Base-by-base conservation (phyloP, 2,329 filamentous ascomycete genomes). In the Sporothrix inflata region DNA sequence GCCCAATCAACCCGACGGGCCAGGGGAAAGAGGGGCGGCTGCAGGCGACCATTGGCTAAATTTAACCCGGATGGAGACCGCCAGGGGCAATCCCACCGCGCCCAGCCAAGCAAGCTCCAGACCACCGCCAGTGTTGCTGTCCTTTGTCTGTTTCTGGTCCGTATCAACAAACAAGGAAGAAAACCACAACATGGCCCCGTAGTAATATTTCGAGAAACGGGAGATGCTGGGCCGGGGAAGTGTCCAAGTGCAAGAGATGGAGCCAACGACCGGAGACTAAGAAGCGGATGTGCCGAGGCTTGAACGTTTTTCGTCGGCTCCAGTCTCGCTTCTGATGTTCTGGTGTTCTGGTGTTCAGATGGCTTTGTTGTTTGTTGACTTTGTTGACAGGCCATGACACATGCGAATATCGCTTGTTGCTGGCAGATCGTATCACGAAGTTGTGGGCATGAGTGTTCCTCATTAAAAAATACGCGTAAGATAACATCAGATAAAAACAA, bases 221-320 rank as follows among this genome's bases (percentile, higher is more conserved):
- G 19, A 61, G 24, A 65, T 61, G 30, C 34, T 61, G 12, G 55
- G 7, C 55, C 38, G 27, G 53, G 27, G 53, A 57, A 57, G 27
- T 34, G 60, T 45, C 38, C 57, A 42, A 63, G 34, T 40, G 19
- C 3, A 34, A 4, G n/a, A 42, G 34, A 63, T 63, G 38, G 57
- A 42, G 34, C 12, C 57, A 63, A 12, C 11, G 19, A 9, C 57
- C 34, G 57, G 57, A 42, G 57, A 42, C 34, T 34, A 63, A 65
- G 60, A 45, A 65, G 60, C 49, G 38, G 24, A 49, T 42, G n/a
- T 69, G 55, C 69, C 69, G 69, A 70, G 69, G 69, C 67, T 60
- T 45, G n/a, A 24, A 24, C 4, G 27, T 16, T 42, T 34, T 61
- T 21, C 16, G n/a, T 61, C 69, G 42, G 68, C 38, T 49, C 68